These are phyloP conservation scores for Coemansia sp. DNA, from an alignment of 192 early-diverging fungal species.

Conservation along the genomic window DNA sequence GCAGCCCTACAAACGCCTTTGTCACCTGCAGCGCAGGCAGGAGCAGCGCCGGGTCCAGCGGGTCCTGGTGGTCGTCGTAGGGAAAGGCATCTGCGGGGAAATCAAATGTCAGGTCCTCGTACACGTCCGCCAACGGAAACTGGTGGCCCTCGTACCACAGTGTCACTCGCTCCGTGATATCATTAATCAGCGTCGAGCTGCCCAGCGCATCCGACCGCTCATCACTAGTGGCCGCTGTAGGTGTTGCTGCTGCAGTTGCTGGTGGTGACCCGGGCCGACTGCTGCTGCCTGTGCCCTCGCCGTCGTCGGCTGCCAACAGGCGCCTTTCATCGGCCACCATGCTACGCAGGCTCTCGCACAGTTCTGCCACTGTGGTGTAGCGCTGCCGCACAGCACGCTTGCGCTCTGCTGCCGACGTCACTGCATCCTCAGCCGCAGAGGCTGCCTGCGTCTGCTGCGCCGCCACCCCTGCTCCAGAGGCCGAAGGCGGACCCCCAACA, in stretches of 20 bases:
- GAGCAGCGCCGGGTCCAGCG: slow-evolving; percentile 63
- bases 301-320: slow-evolving; percentile 5
- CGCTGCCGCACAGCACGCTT: slow-evolving; percentile 38
- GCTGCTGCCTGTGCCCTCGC: slow-evolving; percentile 8
- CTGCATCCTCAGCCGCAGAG: not conserved
- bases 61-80: slow-evolving; percentile 58
- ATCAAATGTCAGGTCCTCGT: slow-evolving; percentile 56
- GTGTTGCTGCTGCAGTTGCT: slow-evolving; percentile 2
- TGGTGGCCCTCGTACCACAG: slow-evolving; percentile 53
- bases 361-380: slow-evolving; percentile 36
- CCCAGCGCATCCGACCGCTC: not conserved
- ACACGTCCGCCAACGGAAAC: slow-evolving; percentile 54
- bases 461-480: slow-evolving; percentile 5
- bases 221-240: not conserved
- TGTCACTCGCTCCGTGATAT: slow-evolving; percentile 41
- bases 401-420: slow-evolving; percentile 20
- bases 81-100: slow-evolving; percentile 50
- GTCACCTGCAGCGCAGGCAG: slow-evolving; percentile 67
- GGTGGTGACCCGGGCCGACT: not conserved
- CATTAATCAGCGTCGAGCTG: slow-evolving; percentile 29
- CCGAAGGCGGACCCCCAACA: not conserved
- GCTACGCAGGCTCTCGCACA: slow-evolving; percentile 39
- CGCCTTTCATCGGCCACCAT: slow-evolving; percentile 32
- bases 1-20: slow-evolving; percentile 61
- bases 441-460: not conserved